phyloP scores from a whole-genome alignment of 169 alveolate species.

The Plasmodium billcollinsi region DNA sequence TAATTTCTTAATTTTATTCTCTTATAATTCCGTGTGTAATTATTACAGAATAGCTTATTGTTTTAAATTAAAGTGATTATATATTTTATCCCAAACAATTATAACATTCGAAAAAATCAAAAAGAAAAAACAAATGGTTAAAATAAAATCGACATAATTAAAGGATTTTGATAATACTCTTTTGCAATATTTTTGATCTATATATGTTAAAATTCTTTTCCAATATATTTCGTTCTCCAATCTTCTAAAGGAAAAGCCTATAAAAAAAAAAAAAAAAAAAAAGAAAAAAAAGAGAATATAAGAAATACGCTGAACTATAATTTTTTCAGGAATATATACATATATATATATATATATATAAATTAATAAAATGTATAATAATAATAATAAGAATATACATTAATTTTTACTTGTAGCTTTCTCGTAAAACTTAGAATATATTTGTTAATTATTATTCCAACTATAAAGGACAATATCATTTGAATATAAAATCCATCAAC shows the following conservation, averaged over 20 bases:
- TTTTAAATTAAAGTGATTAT: background rate
- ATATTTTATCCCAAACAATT: no score
- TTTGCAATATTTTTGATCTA: no score
- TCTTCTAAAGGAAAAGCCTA: slow-evolving; percentile 66
- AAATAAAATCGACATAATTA: no score
- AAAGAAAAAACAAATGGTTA: no score
- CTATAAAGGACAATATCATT: slow-evolving; percentile 68
- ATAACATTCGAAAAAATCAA: no score
- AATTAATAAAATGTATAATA: no score
- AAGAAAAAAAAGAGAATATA: slow-evolving; percentile 5
- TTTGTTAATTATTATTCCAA: slow-evolving; percentile 73
- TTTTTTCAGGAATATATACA: background rate
- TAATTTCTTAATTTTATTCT: background rate
- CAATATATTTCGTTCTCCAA: slow-evolving; percentile 41
- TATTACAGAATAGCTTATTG: background rate
- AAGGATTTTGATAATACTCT: no score
- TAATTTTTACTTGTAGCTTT: slow-evolving; percentile 69
- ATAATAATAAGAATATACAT: no score
- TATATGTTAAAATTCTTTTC: slow-evolving; percentile 1
- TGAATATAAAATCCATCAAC: slow-evolving; percentile 80
- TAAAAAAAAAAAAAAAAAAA: slow-evolving; percentile 11
- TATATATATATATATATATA: background rate
- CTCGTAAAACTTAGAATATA: slow-evolving; percentile 60
- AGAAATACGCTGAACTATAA: background rate
- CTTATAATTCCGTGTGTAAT: background rate